phyloP scores from a whole-genome alignment of 495 filamentous ascomycete species.

The Penicillium arizonense region DNA sequence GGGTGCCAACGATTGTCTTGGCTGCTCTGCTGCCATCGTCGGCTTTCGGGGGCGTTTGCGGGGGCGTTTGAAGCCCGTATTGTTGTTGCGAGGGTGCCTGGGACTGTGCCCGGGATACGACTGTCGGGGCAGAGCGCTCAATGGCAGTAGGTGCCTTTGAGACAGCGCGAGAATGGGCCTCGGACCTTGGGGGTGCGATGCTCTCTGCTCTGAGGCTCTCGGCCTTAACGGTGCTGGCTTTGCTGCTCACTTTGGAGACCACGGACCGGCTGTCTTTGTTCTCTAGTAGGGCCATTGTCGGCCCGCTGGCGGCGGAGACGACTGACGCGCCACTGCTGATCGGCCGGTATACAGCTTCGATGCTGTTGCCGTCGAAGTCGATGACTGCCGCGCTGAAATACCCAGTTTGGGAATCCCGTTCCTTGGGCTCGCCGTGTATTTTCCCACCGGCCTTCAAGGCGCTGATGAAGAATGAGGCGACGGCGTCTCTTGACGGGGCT shows the following conservation, averaged over 20 bases:
- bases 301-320: conserved; percentile 27
- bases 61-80: conserved; percentile 25
- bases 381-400: conserved; percentile 62
- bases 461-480: conserved; percentile 58
- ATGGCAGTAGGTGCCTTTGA: conserved; percentile 31
- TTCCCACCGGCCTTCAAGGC: conserved; percentile 58
- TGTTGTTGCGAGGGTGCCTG: conserved; percentile 28
- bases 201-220: conserved; percentile 25
- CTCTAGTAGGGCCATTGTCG: conserved; percentile 36
- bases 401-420: conserved; percentile 47
- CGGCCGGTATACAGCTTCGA: conserved; percentile 57
- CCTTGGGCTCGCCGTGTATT: conserved; percentile 54
- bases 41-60: conserved; percentile 27
- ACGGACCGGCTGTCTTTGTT: conserved; percentile 30
- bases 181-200: conserved; percentile 28
- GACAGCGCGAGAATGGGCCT: conserved; percentile 27
- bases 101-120: conserved; percentile 24
- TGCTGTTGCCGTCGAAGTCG: conserved; percentile 60
- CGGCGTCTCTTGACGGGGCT: conserved; percentile 50
- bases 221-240: conserved; percentile 28
- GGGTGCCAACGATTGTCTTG: conserved; percentile 67
- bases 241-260: conserved; percentile 36
- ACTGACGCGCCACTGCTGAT: conserved; percentile 13
- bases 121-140: conserved; percentile 26
- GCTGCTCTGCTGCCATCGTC: conserved; percentile 42